These are phyloP conservation scores for Bretziella fagacearum DNA, from an alignment of 2,329 filamentous ascomycete genomes.

Conservation along the genomic window DNA sequence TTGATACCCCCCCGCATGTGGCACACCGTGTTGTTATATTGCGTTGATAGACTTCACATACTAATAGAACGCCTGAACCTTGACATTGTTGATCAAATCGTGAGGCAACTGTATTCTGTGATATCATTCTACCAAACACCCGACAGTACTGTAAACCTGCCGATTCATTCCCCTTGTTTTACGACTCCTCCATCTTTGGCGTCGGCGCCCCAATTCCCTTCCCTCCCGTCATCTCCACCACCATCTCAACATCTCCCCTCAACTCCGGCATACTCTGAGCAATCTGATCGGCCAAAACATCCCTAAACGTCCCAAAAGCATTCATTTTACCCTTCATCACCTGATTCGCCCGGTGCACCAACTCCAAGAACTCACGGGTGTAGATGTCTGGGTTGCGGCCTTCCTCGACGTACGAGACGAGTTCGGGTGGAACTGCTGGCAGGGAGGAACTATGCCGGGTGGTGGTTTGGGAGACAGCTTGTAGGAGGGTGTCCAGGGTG, in stretches of 20 bases:
- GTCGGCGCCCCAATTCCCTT: slow-evolving; percentile 14
- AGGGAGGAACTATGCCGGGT: slow-evolving; percentile 22
- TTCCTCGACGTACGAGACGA: slow-evolving; percentile 52
- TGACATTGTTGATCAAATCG: no score
- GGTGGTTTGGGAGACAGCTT: background rate
- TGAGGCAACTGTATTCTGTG: no score
- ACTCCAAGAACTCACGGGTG: slow-evolving; percentile 56
- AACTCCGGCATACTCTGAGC: slow-evolving; percentile 42
- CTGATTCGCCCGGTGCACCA: slow-evolving; percentile 49
- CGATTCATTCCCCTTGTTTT: background rate
- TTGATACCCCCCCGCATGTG: no score
- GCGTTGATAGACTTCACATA: no score
- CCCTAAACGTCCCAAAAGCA: slow-evolving; percentile 44
- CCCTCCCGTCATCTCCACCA: slow-evolving; percentile 29
- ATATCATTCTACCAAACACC: no score
- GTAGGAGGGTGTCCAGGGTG: background rate
- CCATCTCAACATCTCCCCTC: slow-evolving; percentile 32
- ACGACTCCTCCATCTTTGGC: slow-evolving; percentile 3
- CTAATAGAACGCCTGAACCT: no score
- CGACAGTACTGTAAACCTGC: no score
- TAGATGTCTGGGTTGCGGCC: slow-evolving; percentile 60
- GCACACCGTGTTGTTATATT: no score
- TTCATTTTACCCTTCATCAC: slow-evolving; percentile 45
- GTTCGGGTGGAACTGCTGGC: slow-evolving; percentile 41
- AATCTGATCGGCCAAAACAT: slow-evolving; percentile 44